These are phyloP conservation scores for Sextonia rubra DNA, from an alignment of 164 flowering plant genomes.

Conservation along the genomic window DNA sequence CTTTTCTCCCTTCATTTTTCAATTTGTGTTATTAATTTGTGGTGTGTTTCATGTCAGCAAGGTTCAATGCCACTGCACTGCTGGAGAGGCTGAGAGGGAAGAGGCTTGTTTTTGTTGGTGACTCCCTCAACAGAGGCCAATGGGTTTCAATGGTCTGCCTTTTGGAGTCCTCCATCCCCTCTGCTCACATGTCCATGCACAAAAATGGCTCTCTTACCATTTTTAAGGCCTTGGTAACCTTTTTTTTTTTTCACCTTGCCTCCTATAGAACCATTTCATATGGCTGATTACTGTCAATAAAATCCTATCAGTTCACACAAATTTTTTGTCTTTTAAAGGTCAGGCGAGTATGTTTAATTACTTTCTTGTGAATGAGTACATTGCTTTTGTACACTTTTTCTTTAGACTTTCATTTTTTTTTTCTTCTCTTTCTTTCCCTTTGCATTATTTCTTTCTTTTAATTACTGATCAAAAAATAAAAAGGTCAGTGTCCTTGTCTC, in stretches of 20 bases:
- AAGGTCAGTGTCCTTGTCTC: no score
- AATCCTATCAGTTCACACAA: no score
- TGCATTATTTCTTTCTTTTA: no score
- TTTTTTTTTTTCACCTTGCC: neutral
- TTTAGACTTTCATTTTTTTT: no score
- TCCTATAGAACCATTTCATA: no score
- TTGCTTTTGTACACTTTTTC: no score
- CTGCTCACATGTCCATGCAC: slow-evolving; percentile 39
- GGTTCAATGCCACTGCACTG: slow-evolving; percentile 83
- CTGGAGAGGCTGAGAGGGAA: slow-evolving; percentile 71
- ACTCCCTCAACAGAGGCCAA: slow-evolving; percentile 75
- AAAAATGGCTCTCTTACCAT: slow-evolving; percentile 52
- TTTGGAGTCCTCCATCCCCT: slow-evolving; percentile 40
- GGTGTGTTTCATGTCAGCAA: slow-evolving; percentile 29
- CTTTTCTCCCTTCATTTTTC: neutral
- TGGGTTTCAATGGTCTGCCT: slow-evolving; percentile 92
- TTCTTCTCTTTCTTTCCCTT: no score
- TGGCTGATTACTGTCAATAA: no score
- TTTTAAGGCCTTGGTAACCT: slow-evolving; percentile 56
- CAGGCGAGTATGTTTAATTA: no score
- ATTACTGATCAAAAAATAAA: no score
- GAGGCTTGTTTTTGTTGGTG: slow-evolving; percentile 85
- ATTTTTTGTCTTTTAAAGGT: no score
- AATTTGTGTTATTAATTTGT: slow-evolving; percentile 21
- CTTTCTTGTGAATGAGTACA: no score